Conservation (phyloP, 108 stramenopile species). For the Epithemia pelagica region DNA sequence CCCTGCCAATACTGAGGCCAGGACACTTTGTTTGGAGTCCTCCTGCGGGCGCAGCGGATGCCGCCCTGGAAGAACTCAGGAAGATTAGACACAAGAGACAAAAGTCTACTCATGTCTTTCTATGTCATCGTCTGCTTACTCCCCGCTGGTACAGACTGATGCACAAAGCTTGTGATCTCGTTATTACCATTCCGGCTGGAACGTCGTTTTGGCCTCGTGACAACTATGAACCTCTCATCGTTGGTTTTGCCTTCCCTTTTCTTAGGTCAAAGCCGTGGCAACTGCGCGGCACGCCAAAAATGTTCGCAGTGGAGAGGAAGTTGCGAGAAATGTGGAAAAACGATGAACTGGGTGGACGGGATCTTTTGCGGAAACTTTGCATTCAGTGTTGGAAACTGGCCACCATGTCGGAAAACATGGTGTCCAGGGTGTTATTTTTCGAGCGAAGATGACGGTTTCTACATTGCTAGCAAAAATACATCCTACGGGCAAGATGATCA, state of each 20-base stretch:
- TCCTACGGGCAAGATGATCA: neutral
- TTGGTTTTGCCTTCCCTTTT: constrained; percentile 15
- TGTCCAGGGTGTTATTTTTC: constrained; percentile 7
- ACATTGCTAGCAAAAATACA: neutral
- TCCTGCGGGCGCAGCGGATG: constrained; percentile 3
- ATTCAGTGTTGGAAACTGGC: neutral
- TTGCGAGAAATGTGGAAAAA: constrained; percentile 10
- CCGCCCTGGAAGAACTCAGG: constrained; percentile 8
- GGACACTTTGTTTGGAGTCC: too few species aligned
- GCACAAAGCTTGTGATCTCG: constrained; percentile 7
- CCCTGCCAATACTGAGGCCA: too few species aligned
- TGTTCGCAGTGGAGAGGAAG: constrained; percentile 5
- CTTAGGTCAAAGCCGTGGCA: constrained; percentile 7
- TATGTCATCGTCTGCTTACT: constrained; percentile 10
- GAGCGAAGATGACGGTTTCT: neutral
- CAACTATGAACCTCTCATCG: constrained; percentile 6
- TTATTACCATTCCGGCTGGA: constrained; percentile 3
- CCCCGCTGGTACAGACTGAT: neutral
- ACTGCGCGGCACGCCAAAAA: constrained; percentile 6
- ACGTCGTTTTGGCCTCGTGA: neutral
- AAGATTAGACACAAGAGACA: constrained; percentile 10
- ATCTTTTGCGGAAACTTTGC: constrained; percentile 3
- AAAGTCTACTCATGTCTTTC: constrained; percentile 8
- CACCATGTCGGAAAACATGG: constrained; percentile 11
- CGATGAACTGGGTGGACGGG: neutral